Percentiles rank a stretch among this genome's conserved stretches.
Evolutionary conservation across 805 yeast genomes (phyloP).

Genomic region (Cyberlindnera americana): DNA sequence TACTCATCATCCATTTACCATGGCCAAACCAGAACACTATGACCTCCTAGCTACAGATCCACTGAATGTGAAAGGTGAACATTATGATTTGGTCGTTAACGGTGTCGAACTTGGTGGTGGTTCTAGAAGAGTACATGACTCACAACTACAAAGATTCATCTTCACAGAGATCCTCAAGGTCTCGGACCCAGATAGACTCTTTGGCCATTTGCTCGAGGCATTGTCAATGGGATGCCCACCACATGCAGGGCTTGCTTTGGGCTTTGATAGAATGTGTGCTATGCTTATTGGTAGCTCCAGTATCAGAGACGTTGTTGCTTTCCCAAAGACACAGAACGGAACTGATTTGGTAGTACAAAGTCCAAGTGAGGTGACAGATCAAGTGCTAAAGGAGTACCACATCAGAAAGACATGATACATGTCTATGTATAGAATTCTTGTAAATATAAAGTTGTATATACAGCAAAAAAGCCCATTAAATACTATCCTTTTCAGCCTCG

Average conservation of each 20-base stretch:
- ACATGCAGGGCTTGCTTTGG: slow-evolving; percentile 95
- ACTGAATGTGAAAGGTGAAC: slow-evolving; percentile 74
- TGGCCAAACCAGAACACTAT: slow-evolving; percentile 74
- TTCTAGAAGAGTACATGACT: slow-evolving; percentile 89
- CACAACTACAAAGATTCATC: slow-evolving; percentile 69
- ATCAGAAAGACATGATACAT: no score
- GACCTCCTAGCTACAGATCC: slow-evolving; percentile 52
- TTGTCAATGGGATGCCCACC: slow-evolving; percentile 95
- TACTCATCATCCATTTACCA: slow-evolving; percentile 97
- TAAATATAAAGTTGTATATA: background rate
- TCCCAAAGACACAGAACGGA: slow-evolving; percentile 91
- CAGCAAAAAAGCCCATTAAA: no score
- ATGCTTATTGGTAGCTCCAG: slow-evolving; percentile 76
- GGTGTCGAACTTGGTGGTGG: slow-evolving; percentile 99
- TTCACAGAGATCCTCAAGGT: slow-evolving; percentile 64
- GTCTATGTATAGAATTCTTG: no score
- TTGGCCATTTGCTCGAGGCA: slow-evolving; percentile 84
- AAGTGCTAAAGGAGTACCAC: slow-evolving; percentile 53
- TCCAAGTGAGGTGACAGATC: slow-evolving; percentile 62
- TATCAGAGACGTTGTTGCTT: slow-evolving; percentile 91
- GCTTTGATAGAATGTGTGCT: slow-evolving; percentile 90
- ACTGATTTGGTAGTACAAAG: slow-evolving; percentile 83
- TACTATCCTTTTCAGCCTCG: no score
- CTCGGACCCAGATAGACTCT: slow-evolving; percentile 52
- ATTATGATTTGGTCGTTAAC: slow-evolving; percentile 88